These are phyloP conservation scores for Magnaporthiopsis rhizophila DNA, from an alignment of 2,329 filamentous ascomycete species.

Conservation along the genomic window DNA sequence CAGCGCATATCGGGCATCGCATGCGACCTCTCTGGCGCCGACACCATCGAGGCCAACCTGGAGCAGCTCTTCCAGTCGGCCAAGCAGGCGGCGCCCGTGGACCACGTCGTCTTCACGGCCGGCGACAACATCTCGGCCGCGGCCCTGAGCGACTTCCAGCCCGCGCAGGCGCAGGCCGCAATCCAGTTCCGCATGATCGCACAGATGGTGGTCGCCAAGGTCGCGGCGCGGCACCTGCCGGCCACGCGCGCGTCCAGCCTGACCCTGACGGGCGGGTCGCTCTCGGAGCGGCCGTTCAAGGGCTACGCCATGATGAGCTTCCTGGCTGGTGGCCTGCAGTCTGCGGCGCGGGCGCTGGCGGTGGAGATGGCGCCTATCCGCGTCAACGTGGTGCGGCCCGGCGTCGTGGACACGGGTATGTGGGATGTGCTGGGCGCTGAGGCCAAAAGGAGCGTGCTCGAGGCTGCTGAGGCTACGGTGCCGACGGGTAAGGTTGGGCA, in stretches of 20 bases:
- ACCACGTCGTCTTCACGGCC: conserved; percentile 22
- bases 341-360: conserved; percentile 47
- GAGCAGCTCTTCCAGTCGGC: conserved; percentile 17
- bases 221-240: conserved; percentile 20
- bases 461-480: conserved; percentile 11
- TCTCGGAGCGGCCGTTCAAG: conserved; percentile 40
- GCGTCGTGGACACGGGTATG: conserved; percentile 40
- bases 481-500: conserved; percentile 15
- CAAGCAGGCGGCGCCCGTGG: conserved; percentile 8
- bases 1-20: conserved; percentile 20
- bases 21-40: conserved; percentile 19
- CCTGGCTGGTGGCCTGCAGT: conserved; percentile 42
- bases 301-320: conserved; percentile 41
- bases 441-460: conserved; percentile 15
- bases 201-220: conserved; percentile 27
- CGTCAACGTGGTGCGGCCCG: conserved; percentile 55
- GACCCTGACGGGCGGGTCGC: conserved; percentile 47
- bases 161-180: conserved; percentile 17
- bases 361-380: conserved; percentile 55
- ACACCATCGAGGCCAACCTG: conserved; percentile 23
- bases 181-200: conserved; percentile 24
- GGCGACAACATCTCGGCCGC: conserved; percentile 19
- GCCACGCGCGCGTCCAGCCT: conserved; percentile 33
- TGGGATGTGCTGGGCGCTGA: conserved; percentile 22
- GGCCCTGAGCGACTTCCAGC: conserved; percentile 17